A percentile compares a stretch with the other conserved stretches of the same genome.
Evolutionary conservation across 1,139 yeast genomes (phyloP).

Genomic region (Yueomyces sp.): DNA sequence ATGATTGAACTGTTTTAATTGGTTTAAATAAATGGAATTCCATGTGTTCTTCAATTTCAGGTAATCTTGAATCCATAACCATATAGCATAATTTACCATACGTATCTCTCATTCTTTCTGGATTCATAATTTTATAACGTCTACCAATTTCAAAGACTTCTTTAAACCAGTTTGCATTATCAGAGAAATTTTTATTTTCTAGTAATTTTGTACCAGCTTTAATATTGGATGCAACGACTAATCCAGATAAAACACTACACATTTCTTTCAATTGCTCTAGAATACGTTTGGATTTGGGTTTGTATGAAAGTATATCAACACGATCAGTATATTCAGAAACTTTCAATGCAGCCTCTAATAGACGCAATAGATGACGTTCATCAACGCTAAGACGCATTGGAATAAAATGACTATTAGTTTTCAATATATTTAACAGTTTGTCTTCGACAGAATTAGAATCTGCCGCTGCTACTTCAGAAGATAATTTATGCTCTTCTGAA

Average conservation of each 20-base stretch:
- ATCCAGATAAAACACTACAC: conserved; percentile 61
- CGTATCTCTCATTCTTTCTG: conserved; percentile 61
- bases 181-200: conserved; percentile 48
- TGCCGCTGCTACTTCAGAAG: background rate
- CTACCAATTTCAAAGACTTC: conserved; percentile 60
- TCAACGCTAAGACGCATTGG: conserved; percentile 54
- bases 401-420: conserved; percentile 38
- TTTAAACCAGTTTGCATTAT: conserved; percentile 59
- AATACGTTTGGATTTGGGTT: conserved; percentile 53
- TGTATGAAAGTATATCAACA: conserved; percentile 51
- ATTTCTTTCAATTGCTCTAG: conserved; percentile 57
- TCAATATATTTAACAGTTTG: conserved; percentile 27
- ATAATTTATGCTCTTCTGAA: background rate
- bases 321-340: conserved; percentile 68
- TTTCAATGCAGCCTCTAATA: conserved; percentile 57
- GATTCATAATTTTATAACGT: conserved; percentile 68
- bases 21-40: conserved; percentile 65
- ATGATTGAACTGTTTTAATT: conserved; percentile 44
- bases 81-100: conserved; percentile 67
- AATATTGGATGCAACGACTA: conserved; percentile 61
- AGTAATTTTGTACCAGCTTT: conserved; percentile 51
- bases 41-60: conserved; percentile 53
- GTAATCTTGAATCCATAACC: conserved; percentile 67
- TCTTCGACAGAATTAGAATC: conserved; percentile 10
- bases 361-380: conserved; percentile 50